Evolutionary conservation across 1,284 basidiomycete genomes (phyloP).

Genomic region (Testicularia cyperi): DNA sequence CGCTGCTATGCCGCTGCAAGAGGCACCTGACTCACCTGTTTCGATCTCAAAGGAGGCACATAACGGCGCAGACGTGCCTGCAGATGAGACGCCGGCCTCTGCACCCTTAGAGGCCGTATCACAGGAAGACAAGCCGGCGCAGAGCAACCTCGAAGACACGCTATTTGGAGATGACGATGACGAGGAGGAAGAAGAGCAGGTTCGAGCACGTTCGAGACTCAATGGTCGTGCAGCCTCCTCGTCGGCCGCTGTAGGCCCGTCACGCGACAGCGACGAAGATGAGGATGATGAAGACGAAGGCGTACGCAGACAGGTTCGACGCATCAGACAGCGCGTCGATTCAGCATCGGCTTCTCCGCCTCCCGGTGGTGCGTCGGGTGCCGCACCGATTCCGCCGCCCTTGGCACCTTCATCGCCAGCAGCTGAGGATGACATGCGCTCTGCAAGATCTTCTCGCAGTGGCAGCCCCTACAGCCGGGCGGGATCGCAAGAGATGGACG

Average conservation of each 20-base stretch:
- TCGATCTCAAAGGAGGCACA: too few relatives aligned
- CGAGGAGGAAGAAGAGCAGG: slow-evolving; percentile 21
- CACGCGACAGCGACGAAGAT: slow-evolving; percentile 18
- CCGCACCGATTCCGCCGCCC: slow-evolving; percentile 8
- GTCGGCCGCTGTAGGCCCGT: background rate
- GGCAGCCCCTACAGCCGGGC: slow-evolving; percentile 21
- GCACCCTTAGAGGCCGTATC: background rate
- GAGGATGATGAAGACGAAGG: slow-evolving; percentile 36
- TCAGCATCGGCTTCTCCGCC: slow-evolving; percentile 27
- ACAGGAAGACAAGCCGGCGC: background rate
- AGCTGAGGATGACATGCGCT: slow-evolving; percentile 8
- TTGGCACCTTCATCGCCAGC: slow-evolving; percentile 2
- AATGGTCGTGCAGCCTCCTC: slow-evolving; percentile 1
- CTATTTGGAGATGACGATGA: slow-evolving; percentile 45
- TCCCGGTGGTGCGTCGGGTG: slow-evolving; percentile 12
- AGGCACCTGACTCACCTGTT: too few relatives aligned
- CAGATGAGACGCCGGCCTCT: background rate
- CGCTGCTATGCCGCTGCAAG: too few relatives aligned
- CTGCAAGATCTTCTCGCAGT: slow-evolving; percentile 19
- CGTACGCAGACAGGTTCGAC: slow-evolving; percentile 22
- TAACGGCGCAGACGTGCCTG: background rate
- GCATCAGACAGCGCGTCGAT: slow-evolving; percentile 24
- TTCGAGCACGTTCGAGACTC: slow-evolving; percentile 4
- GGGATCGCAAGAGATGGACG: slow-evolving; percentile 33
- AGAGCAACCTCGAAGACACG: slow-evolving; percentile 25